phyloP scores from a whole-genome alignment of 2,329 filamentous ascomycete genomes.

The Hypoxylon sp. region DNA sequence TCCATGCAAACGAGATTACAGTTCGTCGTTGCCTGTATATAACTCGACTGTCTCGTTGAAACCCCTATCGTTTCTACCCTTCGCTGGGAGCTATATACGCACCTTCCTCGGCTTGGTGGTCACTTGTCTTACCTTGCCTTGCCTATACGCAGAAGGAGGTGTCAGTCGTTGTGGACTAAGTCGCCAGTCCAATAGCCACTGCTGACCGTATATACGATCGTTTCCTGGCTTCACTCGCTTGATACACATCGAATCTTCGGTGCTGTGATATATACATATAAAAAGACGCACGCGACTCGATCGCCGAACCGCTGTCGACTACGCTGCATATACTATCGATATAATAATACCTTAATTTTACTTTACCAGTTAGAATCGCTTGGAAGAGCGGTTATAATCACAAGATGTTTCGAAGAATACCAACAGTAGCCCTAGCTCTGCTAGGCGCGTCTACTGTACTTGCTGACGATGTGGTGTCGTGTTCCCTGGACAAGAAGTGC shows the following conservation, averaged over 20 bases:
- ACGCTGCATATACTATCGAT: conserved; percentile 30
- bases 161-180: conserved; percentile 11
- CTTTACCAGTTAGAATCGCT: conserved; percentile 19
- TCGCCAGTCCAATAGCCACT: conserved; percentile 4
- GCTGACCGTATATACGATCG: conserved; percentile 23
- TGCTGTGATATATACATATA: conserved; percentile 26
- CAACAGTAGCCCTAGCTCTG: conserved; percentile 58
- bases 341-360: conserved; percentile 44
- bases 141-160: conserved; percentile 29
- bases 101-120: conserved; percentile 25
- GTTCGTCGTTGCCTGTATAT: conserved; percentile 34
- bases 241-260: conserved; percentile 12
- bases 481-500: conserved; percentile 72
- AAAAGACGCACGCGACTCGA: conserved; percentile 33
- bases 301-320: conserved; percentile 18
- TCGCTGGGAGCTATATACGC: conserved; percentile 24
- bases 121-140: conserved; percentile 10
- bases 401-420: conserved; percentile 53
- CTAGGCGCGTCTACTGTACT: conserved; percentile 59
- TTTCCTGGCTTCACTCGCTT: conserved; percentile 35
- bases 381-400: conserved; percentile 7
- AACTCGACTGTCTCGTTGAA: conserved; percentile 32
- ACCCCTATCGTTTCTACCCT: conserved; percentile 15
- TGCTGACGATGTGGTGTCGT: conserved; percentile 57
- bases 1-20: conserved; percentile 21